A percentile compares a stretch with the other conserved stretches of the same genome.
phyloP scores from a whole-genome alignment of 83 land plant species.

The Picea mariana region DNA sequence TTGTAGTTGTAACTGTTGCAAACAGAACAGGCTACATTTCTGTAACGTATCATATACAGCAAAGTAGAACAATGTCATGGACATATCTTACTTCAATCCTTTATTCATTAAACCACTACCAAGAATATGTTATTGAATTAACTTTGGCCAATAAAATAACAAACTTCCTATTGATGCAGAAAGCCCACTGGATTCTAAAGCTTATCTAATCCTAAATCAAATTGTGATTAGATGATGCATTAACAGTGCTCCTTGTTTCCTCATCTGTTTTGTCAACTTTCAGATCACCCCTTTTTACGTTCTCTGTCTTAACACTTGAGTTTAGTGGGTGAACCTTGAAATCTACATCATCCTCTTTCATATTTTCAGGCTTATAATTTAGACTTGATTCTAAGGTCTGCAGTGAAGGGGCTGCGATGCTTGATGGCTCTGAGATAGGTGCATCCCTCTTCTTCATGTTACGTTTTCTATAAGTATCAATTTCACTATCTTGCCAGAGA shows the following conservation, averaged over 20 bases:
- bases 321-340: neutral
- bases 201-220: neutral
- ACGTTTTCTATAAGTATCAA: constrained; percentile 42
- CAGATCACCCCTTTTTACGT: neutral
- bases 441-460: constrained; percentile 80
- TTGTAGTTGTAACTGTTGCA: constrained; percentile 1
- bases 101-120: constrained; percentile 5
- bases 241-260: neutral
- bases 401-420: constrained; percentile 8
- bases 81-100: neutral
- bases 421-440: constrained; percentile 15
- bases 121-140: neutral
- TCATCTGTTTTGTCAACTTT: neutral
- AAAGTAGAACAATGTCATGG: neutral
- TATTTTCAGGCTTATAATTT: constrained; percentile 35
- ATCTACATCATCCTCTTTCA: constrained; percentile 21
- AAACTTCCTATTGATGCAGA: neutral
- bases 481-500: neutral
- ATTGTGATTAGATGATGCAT: neutral
- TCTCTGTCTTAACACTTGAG: neutral
- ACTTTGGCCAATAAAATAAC: neutral
- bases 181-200: neutral
- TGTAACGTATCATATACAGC: neutral
- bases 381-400: constrained; percentile 27
- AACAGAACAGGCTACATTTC: neutral